Evolutionary conservation across 164 flowering plant species (phyloP), one percentile per base, ranked within the genome.

Genomic region (Magnolia sinica): DNA sequence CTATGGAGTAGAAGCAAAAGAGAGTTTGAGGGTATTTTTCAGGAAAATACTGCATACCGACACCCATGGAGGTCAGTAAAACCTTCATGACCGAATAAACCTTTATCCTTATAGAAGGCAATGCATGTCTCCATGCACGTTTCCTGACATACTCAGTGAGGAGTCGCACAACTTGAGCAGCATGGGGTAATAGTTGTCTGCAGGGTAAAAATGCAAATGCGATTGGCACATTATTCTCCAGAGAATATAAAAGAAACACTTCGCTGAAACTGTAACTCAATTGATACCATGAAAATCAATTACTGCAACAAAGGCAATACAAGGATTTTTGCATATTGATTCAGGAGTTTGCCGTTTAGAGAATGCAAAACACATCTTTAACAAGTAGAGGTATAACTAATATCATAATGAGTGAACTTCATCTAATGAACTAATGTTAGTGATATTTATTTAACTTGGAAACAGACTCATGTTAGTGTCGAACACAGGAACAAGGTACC

Each of bases 171-270:
- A 94, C 79, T 58, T 81, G 84, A 71, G 90, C 89, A 81, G 85
- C 91, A 87, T 91, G 86, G 50, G 98, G 98, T 71, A 91, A 85
- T 22, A 96, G 81, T 77, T 91, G 97, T 83, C 99, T 96, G 95
- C 85, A 85, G 68, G 49, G 31, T 29, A 68, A 16, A 68, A 50
- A 11, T 55, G 18, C 11, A 55, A 55, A 11, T 55, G 61, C 10
- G 61, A 55, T 55, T 9, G 2, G 13, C 2, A 55, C 61, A 55
- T 55, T 55, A 16, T 11, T 55, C 13, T 55, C 13, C 61, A 11
- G 10, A 16, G 18, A 55, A 11, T 55, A 55, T 55, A 55, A 55
- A 55, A 55, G 16, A 14, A 55, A 55, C 61, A 55, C 18, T 55
- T 55, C 18, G 13, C 61, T 4, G 7, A 37, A 55, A 55, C 16